Conservation (phyloP, 78 protist genomes). For the Pirum gemmata region DNA sequence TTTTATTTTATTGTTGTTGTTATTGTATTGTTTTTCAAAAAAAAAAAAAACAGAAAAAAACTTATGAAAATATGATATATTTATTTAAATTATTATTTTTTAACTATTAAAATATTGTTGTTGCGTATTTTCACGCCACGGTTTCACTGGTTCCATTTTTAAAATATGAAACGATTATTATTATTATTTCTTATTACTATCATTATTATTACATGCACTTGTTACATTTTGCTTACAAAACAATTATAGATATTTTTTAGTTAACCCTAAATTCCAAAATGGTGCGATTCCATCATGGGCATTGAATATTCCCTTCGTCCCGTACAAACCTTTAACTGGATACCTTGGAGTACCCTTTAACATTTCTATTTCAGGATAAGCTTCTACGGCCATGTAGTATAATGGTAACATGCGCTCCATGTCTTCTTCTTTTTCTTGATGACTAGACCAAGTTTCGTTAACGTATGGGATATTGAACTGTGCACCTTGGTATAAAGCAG, state of each 20-base stretch:
- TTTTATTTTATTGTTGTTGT: no score
- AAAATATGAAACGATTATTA: no score
- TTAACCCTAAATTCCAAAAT: constrained; percentile 43
- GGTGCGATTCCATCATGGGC: constrained; percentile 34
- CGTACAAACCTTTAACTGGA: background rate
- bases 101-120: no score
- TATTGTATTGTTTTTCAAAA: no score
- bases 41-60: no score
- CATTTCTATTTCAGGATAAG: background rate
- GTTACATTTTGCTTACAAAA: background rate
- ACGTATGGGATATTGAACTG: background rate
- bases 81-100: no score
- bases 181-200: no score
- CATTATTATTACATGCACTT: no score
- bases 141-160: no score
- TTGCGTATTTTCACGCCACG: no score
- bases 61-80: no score
- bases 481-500: background rate
- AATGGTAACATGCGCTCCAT: constrained; percentile 46
- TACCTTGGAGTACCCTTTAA: background rate
- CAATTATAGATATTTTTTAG: background rate
- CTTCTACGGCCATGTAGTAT: constrained; percentile 14
- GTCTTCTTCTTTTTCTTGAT: background rate
- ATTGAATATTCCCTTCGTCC: background rate
- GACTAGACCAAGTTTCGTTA: constrained; percentile 27